Evolutionary conservation across 2,329 filamentous ascomycete species (phyloP), one percentile per base, ranked within the genome.

Genomic region (Pseudopithomyces chartarum): DNA sequence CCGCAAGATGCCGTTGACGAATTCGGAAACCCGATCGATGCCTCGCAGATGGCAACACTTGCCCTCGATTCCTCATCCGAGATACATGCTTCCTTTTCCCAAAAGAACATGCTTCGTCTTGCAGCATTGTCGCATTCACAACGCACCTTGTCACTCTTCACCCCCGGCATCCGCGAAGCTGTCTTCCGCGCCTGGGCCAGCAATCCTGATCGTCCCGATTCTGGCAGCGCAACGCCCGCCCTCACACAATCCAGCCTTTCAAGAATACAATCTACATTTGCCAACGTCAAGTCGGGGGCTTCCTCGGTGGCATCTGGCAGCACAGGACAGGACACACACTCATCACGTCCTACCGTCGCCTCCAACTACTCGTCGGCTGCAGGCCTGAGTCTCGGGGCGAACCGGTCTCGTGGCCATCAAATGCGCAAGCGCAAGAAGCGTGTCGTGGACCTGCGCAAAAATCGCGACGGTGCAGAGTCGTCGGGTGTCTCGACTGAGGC

Each of bases 181-280:
- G 89, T 98, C 23, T 97, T 96, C 75, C 86, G 95, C 57, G 95
- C 94, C 32, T 97, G 93, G 91, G 91, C 94, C 15, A 90, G 90
- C 39, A 86, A 89, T 34, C 83, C 85, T 49, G 92, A 97, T 59
- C 83, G 87, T 56, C 82, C 82, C 42, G 90, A 95, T 39, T 73
- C 79, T 20, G 76, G 79, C 15, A 60, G 70, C 6, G 68, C 64
- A 29, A 79, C 78, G 15, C 78, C 79, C 7, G 71, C 71, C 5
- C 72, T 78, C 53, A 76, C 79, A 54, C 73, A 74, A 46, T 75
- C 77, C 11, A 80, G 78, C 19, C 63, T 82, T 3, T 81, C 79
- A 5, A 70, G 80, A 51, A 76, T 81, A 57, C 79, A 81, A 38
- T 81, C 80, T 11, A 73, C 71, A 1, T 71, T 77, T 44, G 73